Evolutionary conservation across 768 basidiomycete genomes (phyloP).

Genomic region (Termitomyces eurrhizus): DNA sequence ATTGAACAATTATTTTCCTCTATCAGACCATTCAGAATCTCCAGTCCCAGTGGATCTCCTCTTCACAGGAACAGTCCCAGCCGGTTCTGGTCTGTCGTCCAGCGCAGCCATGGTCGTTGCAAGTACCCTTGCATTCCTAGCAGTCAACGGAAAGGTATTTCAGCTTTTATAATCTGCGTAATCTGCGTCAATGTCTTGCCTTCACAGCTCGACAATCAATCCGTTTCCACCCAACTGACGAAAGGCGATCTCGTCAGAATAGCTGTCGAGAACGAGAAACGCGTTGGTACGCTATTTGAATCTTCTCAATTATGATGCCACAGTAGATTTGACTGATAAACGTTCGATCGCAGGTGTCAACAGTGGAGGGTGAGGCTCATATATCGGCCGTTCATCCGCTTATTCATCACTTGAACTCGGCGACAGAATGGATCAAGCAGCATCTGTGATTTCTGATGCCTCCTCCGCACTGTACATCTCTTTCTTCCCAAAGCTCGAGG

Average conservation of each 20-base stretch:
- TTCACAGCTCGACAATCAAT: slow-evolving; percentile 16
- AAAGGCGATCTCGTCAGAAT: slow-evolving; percentile 76
- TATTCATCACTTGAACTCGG: neutral
- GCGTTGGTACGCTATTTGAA: slow-evolving; percentile 49
- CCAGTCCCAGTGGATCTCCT: slow-evolving; percentile 70
- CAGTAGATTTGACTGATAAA: neutral
- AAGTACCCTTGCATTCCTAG: slow-evolving; percentile 76
- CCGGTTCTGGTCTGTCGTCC: slow-evolving; percentile 83
- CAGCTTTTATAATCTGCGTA: neutral
- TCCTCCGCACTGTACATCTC: slow-evolving; percentile 74
- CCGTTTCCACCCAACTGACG: slow-evolving; percentile 28
- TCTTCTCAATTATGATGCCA: neutral
- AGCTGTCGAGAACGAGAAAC: slow-evolving; percentile 80
- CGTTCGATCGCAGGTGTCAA: slow-evolving; percentile 50
- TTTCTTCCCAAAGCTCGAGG: slow-evolving; percentile 72
- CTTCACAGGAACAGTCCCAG: slow-evolving; percentile 78
- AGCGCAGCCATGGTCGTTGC: slow-evolving; percentile 91
- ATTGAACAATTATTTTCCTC: slow-evolving; percentile 53
- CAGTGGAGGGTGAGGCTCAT: slow-evolving; percentile 59
- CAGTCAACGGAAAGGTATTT: slow-evolving; percentile 65
- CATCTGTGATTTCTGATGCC: slow-evolving; percentile 73
- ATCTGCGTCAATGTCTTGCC: neutral
- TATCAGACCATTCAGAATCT: slow-evolving; percentile 11
- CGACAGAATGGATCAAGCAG: slow-evolving; percentile 84
- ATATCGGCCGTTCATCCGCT: neutral